Evolutionary conservation across 1,284 basidiomycete genomes (phyloP), one percentile per base, ranked within the genome.

Genomic region (Pulveroboletus sp.): DNA sequence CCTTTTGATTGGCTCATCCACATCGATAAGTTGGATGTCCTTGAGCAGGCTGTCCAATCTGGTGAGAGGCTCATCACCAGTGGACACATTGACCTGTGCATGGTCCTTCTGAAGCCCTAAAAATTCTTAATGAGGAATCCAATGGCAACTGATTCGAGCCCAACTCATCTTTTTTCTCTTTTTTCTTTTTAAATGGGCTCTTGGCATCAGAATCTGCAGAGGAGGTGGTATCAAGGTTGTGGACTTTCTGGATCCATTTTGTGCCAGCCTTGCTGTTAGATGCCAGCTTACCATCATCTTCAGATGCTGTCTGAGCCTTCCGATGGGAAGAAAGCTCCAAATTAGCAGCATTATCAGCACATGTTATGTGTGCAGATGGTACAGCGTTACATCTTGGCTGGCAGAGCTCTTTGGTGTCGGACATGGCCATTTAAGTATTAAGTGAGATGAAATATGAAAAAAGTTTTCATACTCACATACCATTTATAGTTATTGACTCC

Each of bases 1-100:
- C 25, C 25, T 45, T 43, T 49, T 57, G 42, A n/a, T 29, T 44
- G 47, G 54, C 39, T 49, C 14, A 12, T 57, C 36, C 5, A 56
- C 28, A 26, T 56, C 25, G 20, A 56, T 52, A 22, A 51, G 28
- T 4, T 51, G 5, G 17, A 57, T 18, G 3, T 57, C 25, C 29
- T 49, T 57, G 35, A 57, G 56, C 1, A 56, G 53, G 10, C 53
- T 29, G 20, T 56, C 38, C 5, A 45, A 25, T 5, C 55, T 12
- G 2, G 22, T 43, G 29, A 20, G n/a, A 5, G 20, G 28, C 18
- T 22, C 39, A 43, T 50, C 42, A 46, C 11, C 11, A 22, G 18
- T 11, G 44, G 49, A 1, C 24, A 29, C 14, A 43, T 43, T 50
- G 39, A 24, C 49, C 49, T 35, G 14, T 44, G 20, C 43, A 4